Conservation (phyloP, 441 rosid genomes). For the Gossypium schwendimanii region DNA sequence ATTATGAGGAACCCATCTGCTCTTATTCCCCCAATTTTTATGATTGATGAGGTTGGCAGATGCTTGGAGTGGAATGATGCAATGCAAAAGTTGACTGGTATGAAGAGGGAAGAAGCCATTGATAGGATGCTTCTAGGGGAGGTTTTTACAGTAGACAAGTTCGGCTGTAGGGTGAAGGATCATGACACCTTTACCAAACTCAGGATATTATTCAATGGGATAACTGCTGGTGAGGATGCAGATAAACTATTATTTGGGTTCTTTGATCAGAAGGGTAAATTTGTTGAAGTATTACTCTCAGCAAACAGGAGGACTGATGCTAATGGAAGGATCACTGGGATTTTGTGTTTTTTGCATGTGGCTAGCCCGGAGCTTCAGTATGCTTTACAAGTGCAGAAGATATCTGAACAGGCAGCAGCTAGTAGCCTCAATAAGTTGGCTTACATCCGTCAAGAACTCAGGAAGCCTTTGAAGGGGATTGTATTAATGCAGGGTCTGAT, state of each 20-base stretch:
- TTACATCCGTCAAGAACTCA: slow-evolving; percentile 55
- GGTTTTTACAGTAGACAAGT: slow-evolving; percentile 51
- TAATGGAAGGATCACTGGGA: slow-evolving; percentile 59
- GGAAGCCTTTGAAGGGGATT: slow-evolving; percentile 52
- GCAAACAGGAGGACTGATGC: slow-evolving; percentile 52
- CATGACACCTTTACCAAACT: slow-evolving; percentile 61
- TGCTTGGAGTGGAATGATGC: slow-evolving; percentile 83
- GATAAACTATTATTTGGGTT: slow-evolving; percentile 64
- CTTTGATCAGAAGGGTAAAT: slow-evolving; percentile 50
- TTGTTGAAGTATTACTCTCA: slow-evolving; percentile 57
- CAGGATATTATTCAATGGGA: slow-evolving; percentile 47
- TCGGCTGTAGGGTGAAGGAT: slow-evolving; percentile 62
- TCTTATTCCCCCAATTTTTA: slow-evolving; percentile 80
- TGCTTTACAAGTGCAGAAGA: slow-evolving; percentile 60
- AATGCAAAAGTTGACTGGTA: slow-evolving; percentile 71
- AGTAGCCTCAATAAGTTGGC: slow-evolving; percentile 50
- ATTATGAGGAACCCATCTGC: slow-evolving; percentile 59
- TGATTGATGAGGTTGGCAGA: slow-evolving; percentile 54
- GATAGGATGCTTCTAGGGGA: slow-evolving; percentile 67
- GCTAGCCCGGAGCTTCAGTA: slow-evolving; percentile 74
- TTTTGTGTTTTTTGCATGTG: slow-evolving; percentile 64
- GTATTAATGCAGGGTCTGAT: slow-evolving; percentile 45
- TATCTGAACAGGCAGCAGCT: slow-evolving; percentile 62
- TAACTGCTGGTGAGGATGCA: slow-evolving; percentile 47
- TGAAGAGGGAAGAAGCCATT: slow-evolving; percentile 60